These are phyloP conservation scores for Angomonas deanei DNA, from an alignment of 208 protist genomes.

Conservation along the genomic window DNA sequence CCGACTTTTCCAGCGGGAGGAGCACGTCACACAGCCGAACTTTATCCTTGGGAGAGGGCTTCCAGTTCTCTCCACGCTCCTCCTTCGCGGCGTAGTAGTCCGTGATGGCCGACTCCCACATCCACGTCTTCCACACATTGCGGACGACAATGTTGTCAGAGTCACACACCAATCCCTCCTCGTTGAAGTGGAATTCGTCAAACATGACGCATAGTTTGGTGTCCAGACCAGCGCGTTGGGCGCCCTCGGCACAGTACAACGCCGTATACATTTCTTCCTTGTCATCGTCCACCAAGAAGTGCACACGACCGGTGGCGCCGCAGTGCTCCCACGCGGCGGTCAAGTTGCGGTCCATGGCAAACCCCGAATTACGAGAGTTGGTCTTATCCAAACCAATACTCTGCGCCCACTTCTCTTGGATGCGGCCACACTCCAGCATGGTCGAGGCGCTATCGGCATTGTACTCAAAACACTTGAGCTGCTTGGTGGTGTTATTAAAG, in stretches of 20 bases:
- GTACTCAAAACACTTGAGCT: constrained; percentile 90
- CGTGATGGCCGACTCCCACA: constrained; percentile 85
- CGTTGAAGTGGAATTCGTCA: constrained; percentile 86
- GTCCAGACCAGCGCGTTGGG: constrained; percentile 66
- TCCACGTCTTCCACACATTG: constrained; percentile 90
- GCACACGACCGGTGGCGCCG: constrained; percentile 65
- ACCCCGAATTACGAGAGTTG: constrained; percentile 57
- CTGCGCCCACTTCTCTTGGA: constrained; percentile 86
- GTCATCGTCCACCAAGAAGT: constrained; percentile 87
- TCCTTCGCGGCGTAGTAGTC: constrained; percentile 56
- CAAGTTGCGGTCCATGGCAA: constrained; percentile 52
- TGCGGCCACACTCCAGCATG: constrained; percentile 80
- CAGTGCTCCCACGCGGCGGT: constrained; percentile 50
- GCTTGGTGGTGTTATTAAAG: constrained; percentile 61
- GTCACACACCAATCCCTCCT: constrained; percentile 64
- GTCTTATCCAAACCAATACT: constrained; percentile 54
- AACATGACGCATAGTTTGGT: constrained; percentile 83
- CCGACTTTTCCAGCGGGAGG: constrained; percentile 57
- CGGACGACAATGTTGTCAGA: constrained; percentile 68
- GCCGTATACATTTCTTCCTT: constrained; percentile 87
- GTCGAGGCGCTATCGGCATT: constrained; percentile 89
- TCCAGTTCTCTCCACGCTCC: constrained; percentile 61
- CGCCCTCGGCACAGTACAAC: constrained; percentile 67
- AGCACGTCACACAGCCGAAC: constrained; percentile 84
- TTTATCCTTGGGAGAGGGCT: constrained; percentile 58